phyloP scores from a whole-genome alignment of 1,284 basidiomycete genomes.

The Apiotrichum mycotoxinovorans region DNA sequence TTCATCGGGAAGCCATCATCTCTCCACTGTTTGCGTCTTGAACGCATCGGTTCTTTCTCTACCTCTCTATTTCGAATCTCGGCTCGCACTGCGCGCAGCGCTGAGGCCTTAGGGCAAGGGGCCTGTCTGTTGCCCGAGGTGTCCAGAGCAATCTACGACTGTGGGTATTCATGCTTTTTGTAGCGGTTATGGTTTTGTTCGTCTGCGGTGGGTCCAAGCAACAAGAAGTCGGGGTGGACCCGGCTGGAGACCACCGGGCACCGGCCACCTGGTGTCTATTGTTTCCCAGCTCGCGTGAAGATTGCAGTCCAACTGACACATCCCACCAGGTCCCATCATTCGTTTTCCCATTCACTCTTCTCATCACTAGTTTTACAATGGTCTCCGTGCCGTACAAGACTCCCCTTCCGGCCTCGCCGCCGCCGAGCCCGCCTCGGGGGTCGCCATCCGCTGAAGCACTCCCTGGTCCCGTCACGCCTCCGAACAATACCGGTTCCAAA shows the following conservation, averaged over 20 bases:
- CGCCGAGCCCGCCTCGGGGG: conserved; percentile 18
- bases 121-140: not conserved
- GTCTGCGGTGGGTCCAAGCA: not conserved
- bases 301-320: no score
- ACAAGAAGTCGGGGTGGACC: not conserved
- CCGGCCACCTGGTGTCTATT: no score
- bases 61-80: not conserved
- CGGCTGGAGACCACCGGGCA: no score
- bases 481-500: not conserved
- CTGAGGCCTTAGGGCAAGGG: not conserved
- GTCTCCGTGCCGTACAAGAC: conserved; percentile 16
- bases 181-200: not conserved
- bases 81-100: conserved; percentile 3
- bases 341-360: not conserved
- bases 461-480: not conserved
- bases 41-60: not conserved
- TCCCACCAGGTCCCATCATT: not conserved
- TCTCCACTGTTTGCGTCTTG: not conserved
- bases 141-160: not conserved
- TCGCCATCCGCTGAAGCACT: not conserved
- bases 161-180: not conserved
- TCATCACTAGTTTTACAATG: conserved; percentile 3
- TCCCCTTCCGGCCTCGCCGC: conserved; percentile 16
- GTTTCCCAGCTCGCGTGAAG: not conserved
- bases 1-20: not conserved